phyloP scores from a whole-genome alignment of 257 asterid species.

The Oldenlandia corymbosa region DNA sequence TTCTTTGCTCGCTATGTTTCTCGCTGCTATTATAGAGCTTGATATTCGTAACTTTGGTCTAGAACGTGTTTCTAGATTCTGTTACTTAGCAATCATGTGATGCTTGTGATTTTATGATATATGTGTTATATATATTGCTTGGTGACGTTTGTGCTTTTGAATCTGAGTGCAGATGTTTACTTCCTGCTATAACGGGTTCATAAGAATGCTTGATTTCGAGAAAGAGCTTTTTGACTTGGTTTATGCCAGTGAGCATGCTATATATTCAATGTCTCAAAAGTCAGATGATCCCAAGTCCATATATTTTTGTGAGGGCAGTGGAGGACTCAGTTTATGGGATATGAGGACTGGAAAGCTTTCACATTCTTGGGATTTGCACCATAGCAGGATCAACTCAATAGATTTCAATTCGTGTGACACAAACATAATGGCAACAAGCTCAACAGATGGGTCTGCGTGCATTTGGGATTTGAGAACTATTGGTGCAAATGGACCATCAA shows the following conservation, averaged over 20 bases:
- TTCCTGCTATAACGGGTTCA: constrained; percentile 77
- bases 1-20: background rate
- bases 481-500: constrained; percentile 27
- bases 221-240: constrained; percentile 64
- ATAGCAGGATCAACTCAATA: constrained; percentile 61
- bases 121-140: constrained; percentile 4
- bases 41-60: background rate
- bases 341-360: constrained; percentile 57
- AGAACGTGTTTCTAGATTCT: background rate
- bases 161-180: constrained; percentile 66
- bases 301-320: constrained; percentile 60
- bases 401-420: constrained; percentile 56
- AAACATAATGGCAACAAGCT: constrained; percentile 70
- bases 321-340: constrained; percentile 57
- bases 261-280: constrained; percentile 48
- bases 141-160: constrained; percentile 5
- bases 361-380: constrained; percentile 50
- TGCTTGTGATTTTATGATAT: background rate
- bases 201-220: constrained; percentile 77
- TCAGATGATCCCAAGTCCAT: constrained; percentile 46
- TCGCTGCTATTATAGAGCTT: background rate
- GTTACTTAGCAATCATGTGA: background rate
- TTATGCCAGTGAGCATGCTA: constrained; percentile 36
- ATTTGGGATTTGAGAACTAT: constrained; percentile 84
- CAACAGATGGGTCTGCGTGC: constrained; percentile 77